These are phyloP conservation scores for Phytopythium boreale DNA, from an alignment of 352 stramenopile species.

Conservation along the genomic window DNA sequence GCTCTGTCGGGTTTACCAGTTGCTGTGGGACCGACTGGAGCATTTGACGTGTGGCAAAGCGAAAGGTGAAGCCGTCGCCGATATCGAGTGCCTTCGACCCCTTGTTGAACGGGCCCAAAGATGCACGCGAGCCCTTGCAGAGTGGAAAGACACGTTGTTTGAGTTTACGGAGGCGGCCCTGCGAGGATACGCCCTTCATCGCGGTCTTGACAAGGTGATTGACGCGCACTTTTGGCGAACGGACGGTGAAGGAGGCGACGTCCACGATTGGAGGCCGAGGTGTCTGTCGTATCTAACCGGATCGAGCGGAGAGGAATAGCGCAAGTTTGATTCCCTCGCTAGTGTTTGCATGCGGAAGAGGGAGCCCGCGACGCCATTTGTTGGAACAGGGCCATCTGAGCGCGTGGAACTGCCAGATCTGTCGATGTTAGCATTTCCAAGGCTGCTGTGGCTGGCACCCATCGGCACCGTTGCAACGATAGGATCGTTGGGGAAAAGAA, in stretches of 20 bases:
- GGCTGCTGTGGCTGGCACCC: too few species aligned
- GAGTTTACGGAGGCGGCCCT: not conserved
- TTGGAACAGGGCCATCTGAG: too few species aligned
- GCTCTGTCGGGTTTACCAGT: not conserved
- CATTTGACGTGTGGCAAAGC: not conserved
- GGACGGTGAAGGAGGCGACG: not conserved
- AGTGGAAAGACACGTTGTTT: not conserved
- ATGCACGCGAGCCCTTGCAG: not conserved
- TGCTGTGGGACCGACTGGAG: not conserved
- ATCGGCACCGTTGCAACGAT: too few species aligned
- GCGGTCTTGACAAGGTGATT: not conserved
- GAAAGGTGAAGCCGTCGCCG: not conserved
- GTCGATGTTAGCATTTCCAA: too few species aligned
- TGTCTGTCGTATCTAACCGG: too few species aligned
- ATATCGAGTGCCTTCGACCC: not conserved
- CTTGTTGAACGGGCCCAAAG: not conserved
- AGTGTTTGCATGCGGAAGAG: too few species aligned
- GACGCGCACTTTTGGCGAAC: not conserved
- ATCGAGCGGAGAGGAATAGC: too few species aligned
- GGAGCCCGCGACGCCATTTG: too few species aligned
- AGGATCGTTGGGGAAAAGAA: too few species aligned
- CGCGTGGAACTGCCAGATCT: too few species aligned
- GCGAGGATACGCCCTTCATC: not conserved
- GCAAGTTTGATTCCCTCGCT: too few species aligned
- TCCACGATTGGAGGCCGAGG: not conserved